phyloP scores from a whole-genome alignment of 495 filamentous ascomycete species.

The Aspergillus leporis region DNA sequence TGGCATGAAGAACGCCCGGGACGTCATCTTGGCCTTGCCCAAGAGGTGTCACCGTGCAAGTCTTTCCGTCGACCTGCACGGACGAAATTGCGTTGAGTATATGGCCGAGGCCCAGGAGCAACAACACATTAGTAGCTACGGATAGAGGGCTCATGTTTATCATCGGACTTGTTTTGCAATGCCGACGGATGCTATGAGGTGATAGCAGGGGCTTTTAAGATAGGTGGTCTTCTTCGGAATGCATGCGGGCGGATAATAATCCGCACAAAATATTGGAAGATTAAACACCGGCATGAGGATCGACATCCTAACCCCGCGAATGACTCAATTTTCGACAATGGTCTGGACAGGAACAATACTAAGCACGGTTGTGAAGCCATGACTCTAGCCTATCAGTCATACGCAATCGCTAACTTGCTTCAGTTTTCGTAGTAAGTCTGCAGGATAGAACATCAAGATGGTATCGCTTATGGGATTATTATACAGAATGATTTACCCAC shows the following conservation, averaged over 20 bases:
- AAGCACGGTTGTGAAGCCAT: neutral
- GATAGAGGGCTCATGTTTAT: neutral
- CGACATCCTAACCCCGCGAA: neutral
- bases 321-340: neutral
- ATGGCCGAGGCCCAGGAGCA: neutral
- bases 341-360: no score
- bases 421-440: no score
- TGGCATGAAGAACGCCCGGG: slow-evolving; percentile 43
- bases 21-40: slow-evolving; percentile 31
- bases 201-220: neutral
- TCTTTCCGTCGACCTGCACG: neutral
- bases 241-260: neutral
- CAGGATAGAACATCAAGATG: no score
- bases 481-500: no score
- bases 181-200: neutral
- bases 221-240: neutral
- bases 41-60: slow-evolving; percentile 1
- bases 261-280: neutral
- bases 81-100: neutral
- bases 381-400: neutral
- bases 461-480: no score
- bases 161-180: neutral
- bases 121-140: neutral
- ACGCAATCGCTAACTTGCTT: no score
- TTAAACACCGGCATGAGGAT: neutral